Evolutionary conservation across 1,139 yeast species (phyloP).

Genomic region (Protomyces arabidopsidicola): DNA sequence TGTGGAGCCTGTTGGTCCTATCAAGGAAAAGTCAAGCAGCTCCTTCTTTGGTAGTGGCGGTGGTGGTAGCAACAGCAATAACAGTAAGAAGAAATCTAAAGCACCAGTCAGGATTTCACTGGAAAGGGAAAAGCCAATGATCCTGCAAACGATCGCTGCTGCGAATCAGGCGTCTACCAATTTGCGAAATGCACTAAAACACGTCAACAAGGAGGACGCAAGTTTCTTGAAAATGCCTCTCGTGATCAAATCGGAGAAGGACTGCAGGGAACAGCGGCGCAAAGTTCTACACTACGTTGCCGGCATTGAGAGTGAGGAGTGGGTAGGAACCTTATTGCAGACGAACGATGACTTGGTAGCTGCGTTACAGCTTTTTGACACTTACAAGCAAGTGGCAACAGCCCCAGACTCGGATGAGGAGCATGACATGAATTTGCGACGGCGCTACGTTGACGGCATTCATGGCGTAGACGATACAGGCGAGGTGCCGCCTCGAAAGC

Average conservation of each 20-base stretch:
- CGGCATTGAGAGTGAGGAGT: constrained; percentile 72
- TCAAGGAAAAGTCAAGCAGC: constrained; percentile 14
- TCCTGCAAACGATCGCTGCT: constrained; percentile 65
- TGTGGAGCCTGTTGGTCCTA: constrained; percentile 25
- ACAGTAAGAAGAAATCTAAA: constrained; percentile 6
- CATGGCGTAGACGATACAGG: constrained; percentile 11
- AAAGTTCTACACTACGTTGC: constrained; percentile 76
- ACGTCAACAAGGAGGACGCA: constrained; percentile 49
- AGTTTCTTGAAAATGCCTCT: constrained; percentile 57
- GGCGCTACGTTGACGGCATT: constrained; percentile 10
- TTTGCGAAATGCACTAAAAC: constrained; percentile 59
- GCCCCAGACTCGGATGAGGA: constrained; percentile 43
- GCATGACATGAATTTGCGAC: constrained; percentile 10
- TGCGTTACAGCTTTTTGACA: constrained; percentile 66
- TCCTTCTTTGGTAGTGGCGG: constrained; percentile 11
- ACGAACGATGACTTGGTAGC: constrained; percentile 85
- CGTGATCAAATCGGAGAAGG: constrained; percentile 53
- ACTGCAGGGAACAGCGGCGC: constrained; percentile 72
- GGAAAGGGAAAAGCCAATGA: constrained; percentile 35
- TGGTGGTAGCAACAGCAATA: not conserved
- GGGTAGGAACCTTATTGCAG: constrained; percentile 73
- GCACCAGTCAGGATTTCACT: constrained; percentile 11
- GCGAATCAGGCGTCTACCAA: constrained; percentile 71
- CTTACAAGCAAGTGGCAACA: constrained; percentile 46
- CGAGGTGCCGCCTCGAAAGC: constrained; percentile 23